Base-by-base conservation (phyloP, 805 yeast species). In the Ogataea philodendri region DNA sequence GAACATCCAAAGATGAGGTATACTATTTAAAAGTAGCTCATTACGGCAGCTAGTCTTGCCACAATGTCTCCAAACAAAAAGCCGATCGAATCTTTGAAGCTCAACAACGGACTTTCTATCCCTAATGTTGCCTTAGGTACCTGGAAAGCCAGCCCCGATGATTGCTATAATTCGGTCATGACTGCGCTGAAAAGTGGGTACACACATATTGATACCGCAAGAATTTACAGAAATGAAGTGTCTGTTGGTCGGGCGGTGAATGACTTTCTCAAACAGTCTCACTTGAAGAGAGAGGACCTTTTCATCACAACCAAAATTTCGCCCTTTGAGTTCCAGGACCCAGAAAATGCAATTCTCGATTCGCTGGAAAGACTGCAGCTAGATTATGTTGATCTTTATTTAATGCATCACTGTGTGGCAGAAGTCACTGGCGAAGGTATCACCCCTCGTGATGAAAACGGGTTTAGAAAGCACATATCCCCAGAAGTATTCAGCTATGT, bases 401-500 rank as follows among this genome's bases (percentile, higher is more conserved):
- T 69, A 44, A 59, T 67, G 39, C 76, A 70, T 51, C 69, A 71
- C 57, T 65, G 35, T 39, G 41, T 13, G 19, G 30, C n/a, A 42
- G 41, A n/a, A n/a, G n/a, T n/a, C n/a, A n/a, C n/a, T n/a, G n/a
- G n/a, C n/a, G n/a, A n/a, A n/a, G n/a, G n/a, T n/a, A n/a, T n/a
- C n/a, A n/a, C n/a, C n/a, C n/a, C n/a, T 21, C 31, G 32, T 16
- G 41, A 46, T 21, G 32, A 34, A 11, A 58, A 61, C 7, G 38
- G 43, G 8, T 29, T 42, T 10, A 47, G 48, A 27, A 43, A 47
- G 37, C 36, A 32, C 15, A 63, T n/a, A 23, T 44, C 18, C 42
- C 43, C 13, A 41, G 29, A 13, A 47, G 35, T 19, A 28, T 38
- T 13, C 32, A 89, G 85, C 50, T 93, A 49, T 38, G 58, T 89